Evolutionary conservation across 768 basidiomycete species (phyloP).

Genomic region (Hericium alpestre): DNA sequence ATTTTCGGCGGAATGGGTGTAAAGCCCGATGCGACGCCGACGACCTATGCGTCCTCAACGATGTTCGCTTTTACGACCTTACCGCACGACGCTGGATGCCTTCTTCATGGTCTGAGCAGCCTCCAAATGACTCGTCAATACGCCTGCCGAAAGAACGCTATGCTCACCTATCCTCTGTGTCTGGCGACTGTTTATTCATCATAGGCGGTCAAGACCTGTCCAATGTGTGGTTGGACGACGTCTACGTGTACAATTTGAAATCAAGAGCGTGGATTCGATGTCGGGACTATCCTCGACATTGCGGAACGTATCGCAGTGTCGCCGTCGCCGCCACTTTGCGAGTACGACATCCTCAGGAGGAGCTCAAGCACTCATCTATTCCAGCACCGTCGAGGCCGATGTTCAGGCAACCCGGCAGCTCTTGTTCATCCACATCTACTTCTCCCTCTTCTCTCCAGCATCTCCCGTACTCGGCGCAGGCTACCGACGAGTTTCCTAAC

Average conservation of each 20-base stretch:
- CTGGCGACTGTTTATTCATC: conserved; percentile 75
- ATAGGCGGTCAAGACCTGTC: conserved; percentile 93
- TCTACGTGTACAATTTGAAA: conserved; percentile 78
- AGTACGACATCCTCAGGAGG: conserved; percentile 61
- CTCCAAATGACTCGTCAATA: conserved; percentile 27
- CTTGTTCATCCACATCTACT: conserved; percentile 36
- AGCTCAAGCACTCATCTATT: conserved; percentile 33
- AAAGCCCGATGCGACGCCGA: conserved; percentile 64
- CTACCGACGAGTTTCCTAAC: conserved; percentile 66
- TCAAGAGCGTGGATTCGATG: conserved; percentile 68
- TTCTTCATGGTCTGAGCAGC: conserved; percentile 24
- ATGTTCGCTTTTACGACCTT: conserved; percentile 85
- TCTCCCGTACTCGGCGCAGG: conserved; percentile 65
- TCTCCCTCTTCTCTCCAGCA: conserved; percentile 52
- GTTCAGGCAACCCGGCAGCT: conserved; percentile 40
- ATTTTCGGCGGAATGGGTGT: conserved; percentile 95
- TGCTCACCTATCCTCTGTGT: conserved; percentile 86
- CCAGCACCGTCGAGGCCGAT: conserved; percentile 45
- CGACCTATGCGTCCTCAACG: conserved; percentile 84
- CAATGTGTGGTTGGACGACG: conserved; percentile 89
- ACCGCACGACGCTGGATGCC: conserved; percentile 63
- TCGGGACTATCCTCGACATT: conserved; percentile 81
- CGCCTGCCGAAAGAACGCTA: conserved; percentile 79
- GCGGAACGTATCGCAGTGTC: conserved; percentile 91
- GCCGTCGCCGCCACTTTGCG: conserved; percentile 64